A percentile compares a stretch with the other conserved stretches of the same genome.
Evolutionary conservation across 129 eudicot genomes (phyloP).

Genomic region (Artemisia argyi): DNA sequence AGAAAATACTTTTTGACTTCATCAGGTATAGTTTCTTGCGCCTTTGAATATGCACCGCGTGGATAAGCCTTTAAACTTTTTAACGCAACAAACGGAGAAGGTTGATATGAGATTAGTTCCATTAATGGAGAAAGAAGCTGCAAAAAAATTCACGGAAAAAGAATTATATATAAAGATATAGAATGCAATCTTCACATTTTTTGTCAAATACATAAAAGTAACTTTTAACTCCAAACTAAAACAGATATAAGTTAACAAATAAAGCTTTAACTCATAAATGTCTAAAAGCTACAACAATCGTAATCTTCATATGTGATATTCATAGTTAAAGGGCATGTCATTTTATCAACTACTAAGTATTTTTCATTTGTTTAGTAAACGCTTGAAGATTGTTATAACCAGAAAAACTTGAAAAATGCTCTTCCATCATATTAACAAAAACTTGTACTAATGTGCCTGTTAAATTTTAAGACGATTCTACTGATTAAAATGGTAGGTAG

Average conservation of each 20-base stretch:
- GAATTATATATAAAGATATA: not conserved
- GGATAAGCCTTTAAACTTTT: constrained; percentile 13
- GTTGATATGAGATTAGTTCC: constrained; percentile 13
- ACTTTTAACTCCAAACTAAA: not conserved
- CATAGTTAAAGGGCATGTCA: no score
- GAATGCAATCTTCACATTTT: no score
- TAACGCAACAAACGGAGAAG: constrained; percentile 20
- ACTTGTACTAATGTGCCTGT: no score
- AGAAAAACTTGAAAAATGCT: no score
- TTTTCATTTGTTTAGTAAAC: no score
- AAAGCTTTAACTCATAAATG: not conserved
- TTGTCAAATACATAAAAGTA: not conserved
- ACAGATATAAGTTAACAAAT: not conserved
- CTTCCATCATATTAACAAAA: no score
- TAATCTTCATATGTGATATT: no score
- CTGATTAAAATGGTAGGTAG: no score
- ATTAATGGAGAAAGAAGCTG: not conserved
- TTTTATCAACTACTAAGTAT: no score
- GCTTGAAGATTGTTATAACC: no score
- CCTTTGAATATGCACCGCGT: not conserved
- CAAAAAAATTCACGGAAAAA: not conserved
- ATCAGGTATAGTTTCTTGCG: not conserved
- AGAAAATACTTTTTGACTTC: constrained; percentile 16
- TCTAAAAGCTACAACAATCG: not conserved
- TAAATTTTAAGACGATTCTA: no score